Evolutionary conservation across 768 basidiomycete genomes (phyloP).

Genomic region (Xerocomellus intermedius): DNA sequence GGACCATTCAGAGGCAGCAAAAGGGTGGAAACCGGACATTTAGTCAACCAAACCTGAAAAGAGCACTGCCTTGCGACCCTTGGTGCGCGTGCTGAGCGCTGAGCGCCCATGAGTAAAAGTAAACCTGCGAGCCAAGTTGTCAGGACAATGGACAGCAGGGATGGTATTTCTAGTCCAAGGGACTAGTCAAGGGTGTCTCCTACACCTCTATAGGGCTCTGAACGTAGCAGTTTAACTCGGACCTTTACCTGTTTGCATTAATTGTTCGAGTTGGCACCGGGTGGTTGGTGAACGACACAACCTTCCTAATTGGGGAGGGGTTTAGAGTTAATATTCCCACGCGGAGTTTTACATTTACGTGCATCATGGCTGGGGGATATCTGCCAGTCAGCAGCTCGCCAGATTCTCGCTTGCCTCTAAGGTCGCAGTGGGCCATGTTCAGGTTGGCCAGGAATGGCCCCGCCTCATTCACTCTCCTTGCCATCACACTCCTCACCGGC

Average conservation of each 20-base stretch:
- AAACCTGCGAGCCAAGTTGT: not conserved
- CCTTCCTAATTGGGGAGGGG: not conserved
- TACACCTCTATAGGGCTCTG: too few relatives aligned
- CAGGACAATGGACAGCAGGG: too few relatives aligned
- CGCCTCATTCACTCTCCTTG: constrained; percentile 15
- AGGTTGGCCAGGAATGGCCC: constrained; percentile 18
- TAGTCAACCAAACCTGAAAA: not conserved
- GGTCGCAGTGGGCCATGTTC: constrained; percentile 10
- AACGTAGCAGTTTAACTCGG: too few relatives aligned
- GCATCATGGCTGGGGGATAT: constrained; percentile 11
- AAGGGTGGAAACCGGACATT: not conserved
- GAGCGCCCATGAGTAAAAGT: not conserved
- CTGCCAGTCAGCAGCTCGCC: constrained; percentile 19
- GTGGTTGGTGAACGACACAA: not conserved
- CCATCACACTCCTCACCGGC: constrained; percentile 22
- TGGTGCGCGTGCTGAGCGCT: not conserved
- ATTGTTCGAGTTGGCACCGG: not conserved
- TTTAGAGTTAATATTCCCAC: not conserved
- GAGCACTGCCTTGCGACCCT: not conserved
- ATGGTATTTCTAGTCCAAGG: not conserved
- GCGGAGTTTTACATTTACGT: not conserved
- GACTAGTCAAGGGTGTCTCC: not conserved
- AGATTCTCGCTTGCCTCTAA: constrained; percentile 1
- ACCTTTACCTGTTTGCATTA: too few relatives aligned
- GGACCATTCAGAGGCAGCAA: not conserved